Base-by-base conservation (phyloP, 2,329 filamentous ascomycete genomes). In the Blastomyces gilchristii region DNA sequence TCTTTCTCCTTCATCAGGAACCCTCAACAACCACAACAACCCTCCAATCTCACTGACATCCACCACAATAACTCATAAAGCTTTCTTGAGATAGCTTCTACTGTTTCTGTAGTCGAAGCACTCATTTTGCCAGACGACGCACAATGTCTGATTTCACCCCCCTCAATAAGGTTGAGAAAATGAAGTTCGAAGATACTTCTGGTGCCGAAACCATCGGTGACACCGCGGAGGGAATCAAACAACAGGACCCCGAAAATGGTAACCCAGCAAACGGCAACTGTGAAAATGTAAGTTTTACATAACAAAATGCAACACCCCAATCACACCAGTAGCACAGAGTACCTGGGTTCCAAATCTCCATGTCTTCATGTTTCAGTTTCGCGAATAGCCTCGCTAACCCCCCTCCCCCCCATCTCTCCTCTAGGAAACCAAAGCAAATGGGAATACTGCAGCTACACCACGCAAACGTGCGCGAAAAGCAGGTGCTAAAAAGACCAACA, bases 381-480 rank as follows among this genome's bases (percentile, higher is more conserved):
- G 25, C 28, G 28, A 37, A 18, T 31, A 34, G 14, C 31, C 16
- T 53, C 14, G 11, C 50, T 22, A 53, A 62, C 16, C 9, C 34
- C 37, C 43, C 34, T 45, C 50, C 18, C 60, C 41, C 34, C 37
- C 9, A 1, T 57, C 16, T 37, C 34, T 11, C 34, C 34, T 37
- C 34, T 37, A 37, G 22, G 41, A 41, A 63, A 60, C 31, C 43
- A 22, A 43, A 18, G 53, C 41, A 52, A 52, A 39, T n/a, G 25
- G 25, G 31, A 54, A 60, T 62, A 43, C 31, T 43, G n/a, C 63
- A 3, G 41, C 50, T 25, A 68, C 67, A 9, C 68, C 69, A 14
- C 65, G 66, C 57, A 72, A 71, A 49, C 67, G 69, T 43, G 65
- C 66, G 43, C 65, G 66, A 43, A 70, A 71, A 62, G 53, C 61